Evolutionary conservation across 169 alveolate genomes (phyloP).

Genomic region (Condylostoma magnum): DNA sequence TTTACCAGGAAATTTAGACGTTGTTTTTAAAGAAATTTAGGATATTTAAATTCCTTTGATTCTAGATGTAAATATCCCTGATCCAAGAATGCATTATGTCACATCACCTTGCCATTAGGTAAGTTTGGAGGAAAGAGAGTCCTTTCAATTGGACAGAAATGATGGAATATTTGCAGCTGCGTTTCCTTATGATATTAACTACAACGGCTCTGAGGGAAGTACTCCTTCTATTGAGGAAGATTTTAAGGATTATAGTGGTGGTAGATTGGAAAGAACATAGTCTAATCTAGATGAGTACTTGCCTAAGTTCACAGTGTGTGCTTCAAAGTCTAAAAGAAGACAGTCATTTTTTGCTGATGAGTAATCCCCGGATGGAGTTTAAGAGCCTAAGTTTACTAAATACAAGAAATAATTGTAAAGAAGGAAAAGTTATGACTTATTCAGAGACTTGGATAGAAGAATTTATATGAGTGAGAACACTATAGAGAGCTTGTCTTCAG

Average conservation of each 20-base stretch:
- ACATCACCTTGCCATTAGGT: conserved; percentile 3
- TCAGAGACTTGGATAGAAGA: conserved; percentile 26
- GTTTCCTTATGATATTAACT: conserved; percentile 8
- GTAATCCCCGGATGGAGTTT: too few species aligned
- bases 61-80: conserved; percentile 22
- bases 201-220: too few species aligned
- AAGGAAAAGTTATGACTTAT: neutral
- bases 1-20: neutral
- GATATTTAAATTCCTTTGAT: neutral
- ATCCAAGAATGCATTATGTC: neutral
- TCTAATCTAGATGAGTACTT: too few species aligned
- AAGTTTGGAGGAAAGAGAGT: neutral
- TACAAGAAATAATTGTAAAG: too few species aligned
- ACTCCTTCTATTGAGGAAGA: too few species aligned
- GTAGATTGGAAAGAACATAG: too few species aligned
- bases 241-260: too few species aligned
- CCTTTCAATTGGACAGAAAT: too few species aligned
- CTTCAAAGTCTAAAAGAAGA: too few species aligned
- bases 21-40: neutral
- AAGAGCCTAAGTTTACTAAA: too few species aligned
- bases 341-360: too few species aligned
- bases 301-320: too few species aligned
- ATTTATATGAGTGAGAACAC: neutral
- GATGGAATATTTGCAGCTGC: conserved; percentile 29
- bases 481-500: neutral